A percentile compares a stretch with the other conserved stretches of the same genome.
Evolutionary conservation across 129 eudicot genomes (phyloP).

Genomic region (Lactuca saligna): DNA sequence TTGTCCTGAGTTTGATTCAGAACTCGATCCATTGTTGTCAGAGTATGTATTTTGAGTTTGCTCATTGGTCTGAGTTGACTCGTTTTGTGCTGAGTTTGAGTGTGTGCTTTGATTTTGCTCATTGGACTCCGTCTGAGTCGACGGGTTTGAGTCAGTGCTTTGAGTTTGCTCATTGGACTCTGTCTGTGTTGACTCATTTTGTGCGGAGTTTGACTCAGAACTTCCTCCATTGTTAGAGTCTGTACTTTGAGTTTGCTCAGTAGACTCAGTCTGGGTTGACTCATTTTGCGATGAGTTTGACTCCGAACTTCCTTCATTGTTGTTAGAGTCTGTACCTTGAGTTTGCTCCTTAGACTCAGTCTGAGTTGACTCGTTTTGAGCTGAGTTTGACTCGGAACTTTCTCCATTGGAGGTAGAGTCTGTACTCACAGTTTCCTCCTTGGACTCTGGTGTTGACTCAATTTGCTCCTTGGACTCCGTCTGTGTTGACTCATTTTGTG

Average conservation of each 20-base stretch:
- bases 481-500: constrained; percentile 25
- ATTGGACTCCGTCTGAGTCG: constrained; percentile 26
- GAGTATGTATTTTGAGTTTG: constrained; percentile 28
- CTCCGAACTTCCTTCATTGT: constrained; percentile 9
- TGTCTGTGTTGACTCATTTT: constrained; percentile 21
- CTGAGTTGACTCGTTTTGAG: constrained; percentile 21
- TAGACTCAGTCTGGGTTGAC: constrained; percentile 38
- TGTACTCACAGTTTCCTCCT: constrained; percentile 27
- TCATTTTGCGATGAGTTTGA: constrained; percentile 18
- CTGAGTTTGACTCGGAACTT: constrained; percentile 32
- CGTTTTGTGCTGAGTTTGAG: constrained; percentile 16
- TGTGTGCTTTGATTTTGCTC: constrained; percentile 10
- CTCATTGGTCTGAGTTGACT: constrained; percentile 15
- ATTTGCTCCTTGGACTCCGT: constrained; percentile 25
- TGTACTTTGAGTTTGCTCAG: constrained; percentile 24
- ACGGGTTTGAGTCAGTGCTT: constrained; percentile 10
- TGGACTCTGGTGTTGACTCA: constrained; percentile 39
- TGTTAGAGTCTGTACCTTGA: neutral
- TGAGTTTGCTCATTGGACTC: constrained; percentile 15
- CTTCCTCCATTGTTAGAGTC: constrained; percentile 21
- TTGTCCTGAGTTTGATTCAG: constrained; percentile 35
- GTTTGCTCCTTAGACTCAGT: constrained; percentile 24
- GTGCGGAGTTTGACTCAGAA: constrained; percentile 31
- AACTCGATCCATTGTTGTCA: constrained; percentile 12
- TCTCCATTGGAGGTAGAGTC: constrained; percentile 23